Conservation (phyloP, 257 asterid genomes). For the Capsicum baccatum region DNA sequence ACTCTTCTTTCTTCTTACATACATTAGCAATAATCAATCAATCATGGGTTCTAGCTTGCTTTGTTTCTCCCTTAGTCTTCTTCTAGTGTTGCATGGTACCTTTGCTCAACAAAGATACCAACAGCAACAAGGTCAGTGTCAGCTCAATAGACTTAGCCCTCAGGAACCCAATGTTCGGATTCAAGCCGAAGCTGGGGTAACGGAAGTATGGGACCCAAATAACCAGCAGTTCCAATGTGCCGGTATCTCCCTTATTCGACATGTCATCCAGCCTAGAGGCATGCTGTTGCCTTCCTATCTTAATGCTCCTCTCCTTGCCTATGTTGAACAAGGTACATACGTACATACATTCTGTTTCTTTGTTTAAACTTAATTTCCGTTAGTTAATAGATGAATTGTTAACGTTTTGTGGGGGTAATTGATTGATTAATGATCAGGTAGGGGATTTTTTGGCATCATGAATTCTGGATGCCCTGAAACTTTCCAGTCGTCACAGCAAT, state of each 20-base stretch:
- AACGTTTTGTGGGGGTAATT: background rate
- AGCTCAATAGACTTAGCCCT: conserved; percentile 51
- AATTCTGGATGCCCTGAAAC: conserved; percentile 74
- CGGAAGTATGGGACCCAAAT: conserved; percentile 61
- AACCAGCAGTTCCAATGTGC: conserved; percentile 61
- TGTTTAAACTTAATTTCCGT: background rate
- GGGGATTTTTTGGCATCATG: conserved; percentile 55
- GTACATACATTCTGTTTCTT: no score
- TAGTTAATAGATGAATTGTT: no score
- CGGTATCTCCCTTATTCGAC: conserved; percentile 53
- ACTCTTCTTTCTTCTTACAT: background rate
- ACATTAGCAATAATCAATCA: background rate
- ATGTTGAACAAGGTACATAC: conserved; percentile 47
- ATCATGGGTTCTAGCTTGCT: conserved; percentile 44
- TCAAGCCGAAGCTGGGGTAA: conserved; percentile 60
- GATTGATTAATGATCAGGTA: conserved; percentile 41
- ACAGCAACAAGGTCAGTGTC: conserved; percentile 54
- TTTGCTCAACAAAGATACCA: conserved; percentile 45
- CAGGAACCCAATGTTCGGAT: conserved; percentile 46
- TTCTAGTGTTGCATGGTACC: conserved; percentile 42
- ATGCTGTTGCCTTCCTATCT: conserved; percentile 63
- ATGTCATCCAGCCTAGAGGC: conserved; percentile 47
- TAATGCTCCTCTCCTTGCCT: conserved; percentile 61
- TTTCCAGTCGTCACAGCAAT: conserved; percentile 40
- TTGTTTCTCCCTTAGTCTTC: conserved; percentile 36